Evolutionary conservation across 139 green algal genomes (phyloP), one percentile per base, ranked within the genome.

Genomic region (Chlamydomonas eustigma): DNA sequence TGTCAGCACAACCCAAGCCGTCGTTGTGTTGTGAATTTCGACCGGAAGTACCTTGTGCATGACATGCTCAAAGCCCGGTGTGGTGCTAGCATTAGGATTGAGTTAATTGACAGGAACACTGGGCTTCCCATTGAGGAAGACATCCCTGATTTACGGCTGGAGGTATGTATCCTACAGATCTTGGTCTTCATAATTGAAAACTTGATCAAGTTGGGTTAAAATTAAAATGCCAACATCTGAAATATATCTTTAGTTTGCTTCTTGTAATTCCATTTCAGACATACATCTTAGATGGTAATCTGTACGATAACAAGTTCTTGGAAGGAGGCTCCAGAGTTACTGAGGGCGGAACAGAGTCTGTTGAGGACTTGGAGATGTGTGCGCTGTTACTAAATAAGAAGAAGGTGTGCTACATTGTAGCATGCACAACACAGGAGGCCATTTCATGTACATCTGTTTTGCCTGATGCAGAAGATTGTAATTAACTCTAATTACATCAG

Each of bases 1-100:
- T 97, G 92, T 76, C 88, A 94, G 74, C 90, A 97, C 87, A 96
- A 96, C 81, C 89, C 91, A 6, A 84, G 88, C 51, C 83, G 92
- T 12, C 86, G 92, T 24, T 97, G 91, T 85, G 86, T 84, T 6
- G 86, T 94, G 37, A 95, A 95, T 76, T 96, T 95, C 75, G 87
- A 88, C 71, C 58, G 71, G 44, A 90, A 90, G 81, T 97, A 97
- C 75, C 83, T 97, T 25, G 92, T 97, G 24, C 91, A 91, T 50
- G 92, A 97, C 51, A 44, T 88, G 31, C 86, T 97, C 35, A 91
- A 91, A 50, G 75, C 75, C 32, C 38, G 74, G 39, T 97, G 92
- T 76, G 80, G 89, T 1, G 91, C 92, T 0, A 80, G 81, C 74
- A 97, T 97, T 72, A 81, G 92, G 0, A 84, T 97, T 33, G 92